Evolutionary conservation across 345 rosid species (phyloP), one percentile per base, ranked within the genome.

Genomic region (Rhodomyrtus tomentosa): DNA sequence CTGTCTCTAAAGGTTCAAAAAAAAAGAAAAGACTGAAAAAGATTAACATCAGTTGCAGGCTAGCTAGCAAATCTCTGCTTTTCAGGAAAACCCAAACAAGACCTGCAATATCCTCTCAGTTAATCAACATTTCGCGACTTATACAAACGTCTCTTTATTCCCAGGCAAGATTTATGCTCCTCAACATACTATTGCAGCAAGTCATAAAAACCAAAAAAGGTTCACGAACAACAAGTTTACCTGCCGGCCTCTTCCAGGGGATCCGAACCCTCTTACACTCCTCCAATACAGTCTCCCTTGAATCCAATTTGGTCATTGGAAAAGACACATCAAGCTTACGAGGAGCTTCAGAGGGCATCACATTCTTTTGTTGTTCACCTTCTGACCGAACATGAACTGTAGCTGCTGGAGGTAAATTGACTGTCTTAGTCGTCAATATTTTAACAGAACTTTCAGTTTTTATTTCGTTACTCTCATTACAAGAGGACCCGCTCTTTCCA

Each of bases 181-280:
- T 68, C 79, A 36, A 68, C 45, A 68, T 8, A 68, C 25, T 68
- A 68, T 68, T 2, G 82, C 82, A 80, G 21, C 55, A 49, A 80
- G 38, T 55, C 40, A 51, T 42, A 32, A 50, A 40, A 52, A 50
- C 49, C 72, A 40, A 51, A 50, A n/a, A 58, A 82, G 32, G 81
- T 86, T 87, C 42, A 25, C 10, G 62, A 58, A 52, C 68, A 40
- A 27, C 87, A 84, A 85, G 81, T 73, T 87, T 95, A 98, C 99
- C 99, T 95, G 95, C 92, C 9, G 99, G 97, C 56, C 84, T 90
- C 85, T 85, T 88, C 99, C 99, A 96, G 36, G 87, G 90, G 84
- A 94, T 93, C 89, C 89, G 90, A 83, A 87, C 88, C 89, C 89
- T 91, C 87, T 84, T 89, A 87, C 91, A 88, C 85, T 88, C 86